Evolutionary conservation across 306 rosid species (phyloP).

Genomic region (Begonia fuchsioides): DNA sequence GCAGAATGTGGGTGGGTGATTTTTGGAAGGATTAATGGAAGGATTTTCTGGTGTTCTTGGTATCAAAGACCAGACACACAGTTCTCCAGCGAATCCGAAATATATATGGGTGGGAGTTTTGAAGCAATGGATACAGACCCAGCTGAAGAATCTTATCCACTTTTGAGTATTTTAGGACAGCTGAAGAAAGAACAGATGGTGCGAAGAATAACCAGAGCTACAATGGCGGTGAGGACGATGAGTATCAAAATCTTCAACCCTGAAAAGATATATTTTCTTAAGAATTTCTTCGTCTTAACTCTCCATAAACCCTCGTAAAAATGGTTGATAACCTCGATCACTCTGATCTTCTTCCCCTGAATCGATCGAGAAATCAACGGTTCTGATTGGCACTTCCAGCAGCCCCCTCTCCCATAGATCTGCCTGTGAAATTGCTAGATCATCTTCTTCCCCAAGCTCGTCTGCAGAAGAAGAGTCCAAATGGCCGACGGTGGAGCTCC

Average conservation of each 20-base stretch:
- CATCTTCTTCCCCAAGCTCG: not conserved
- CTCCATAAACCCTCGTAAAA: slow-evolving; percentile 4
- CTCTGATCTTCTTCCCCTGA: not conserved
- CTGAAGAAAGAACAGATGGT: slow-evolving; percentile 2
- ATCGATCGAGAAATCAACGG: not conserved
- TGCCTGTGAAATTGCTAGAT: not conserved
- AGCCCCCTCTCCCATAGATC: not conserved
- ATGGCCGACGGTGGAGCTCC: not conserved
- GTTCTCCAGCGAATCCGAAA: no score
- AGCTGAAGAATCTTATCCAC: no score
- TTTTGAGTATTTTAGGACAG: slow-evolving; percentile 1
- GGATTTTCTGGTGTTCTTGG: no score
- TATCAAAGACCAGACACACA: no score
- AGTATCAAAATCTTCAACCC: not conserved
- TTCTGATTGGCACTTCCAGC: not conserved
- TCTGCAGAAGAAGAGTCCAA: not conserved
- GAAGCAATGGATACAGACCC: no score
- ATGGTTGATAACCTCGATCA: slow-evolving; percentile 2
- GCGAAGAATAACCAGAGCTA: slow-evolving; percentile 2
- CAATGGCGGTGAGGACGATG: not conserved
- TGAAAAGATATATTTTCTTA: not conserved
- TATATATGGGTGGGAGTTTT: no score
- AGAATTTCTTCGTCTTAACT: not conserved
- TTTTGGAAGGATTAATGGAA: no score
- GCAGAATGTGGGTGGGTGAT: no score